A percentile compares a stretch with the other conserved stretches of the same genome.
Evolutionary conservation across 306 rosid species (phyloP).

Genomic region (Sphenostylis stenocarpa): DNA sequence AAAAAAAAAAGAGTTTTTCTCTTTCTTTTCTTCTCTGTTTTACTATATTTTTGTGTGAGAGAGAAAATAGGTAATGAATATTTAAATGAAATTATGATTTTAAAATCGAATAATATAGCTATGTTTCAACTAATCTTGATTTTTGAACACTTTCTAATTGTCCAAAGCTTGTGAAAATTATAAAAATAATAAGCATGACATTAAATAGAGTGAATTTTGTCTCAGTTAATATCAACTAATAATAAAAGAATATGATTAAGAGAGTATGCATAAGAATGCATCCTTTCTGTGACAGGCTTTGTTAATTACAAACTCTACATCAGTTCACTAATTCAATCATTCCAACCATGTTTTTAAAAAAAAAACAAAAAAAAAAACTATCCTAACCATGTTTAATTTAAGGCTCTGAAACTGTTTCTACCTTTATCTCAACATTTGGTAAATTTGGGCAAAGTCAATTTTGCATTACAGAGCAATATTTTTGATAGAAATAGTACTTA

Average conservation of each 20-base stretch:
- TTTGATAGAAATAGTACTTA: too few species aligned
- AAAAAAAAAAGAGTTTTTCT: too few species aligned
- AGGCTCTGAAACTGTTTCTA: too few species aligned
- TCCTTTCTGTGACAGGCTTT: background rate
- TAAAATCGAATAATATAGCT: background rate
- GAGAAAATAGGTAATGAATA: background rate
- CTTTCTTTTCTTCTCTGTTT: too few species aligned
- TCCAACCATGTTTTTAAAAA: too few species aligned
- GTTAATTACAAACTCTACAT: background rate
- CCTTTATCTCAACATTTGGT: too few species aligned
- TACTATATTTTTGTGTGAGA: too few species aligned
- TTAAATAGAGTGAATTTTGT: background rate
- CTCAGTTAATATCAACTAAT: background rate
- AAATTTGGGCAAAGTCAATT: too few species aligned
- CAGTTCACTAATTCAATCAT: background rate
- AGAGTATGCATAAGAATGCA: background rate
- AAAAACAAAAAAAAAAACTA: too few species aligned
- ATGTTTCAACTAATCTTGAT: background rate
- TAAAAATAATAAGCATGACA: background rate
- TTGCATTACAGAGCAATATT: too few species aligned
- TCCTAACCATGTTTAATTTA: too few species aligned
- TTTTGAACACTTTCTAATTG: background rate
- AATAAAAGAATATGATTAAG: background rate
- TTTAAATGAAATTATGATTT: background rate
- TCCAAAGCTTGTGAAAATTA: background rate